Percentiles rank a stretch among this genome's conserved stretches.
These are phyloP conservation scores for Aureobasidium sp. DNA, from an alignment of 2,329 filamentous ascomycete species.

Conservation along the genomic window DNA sequence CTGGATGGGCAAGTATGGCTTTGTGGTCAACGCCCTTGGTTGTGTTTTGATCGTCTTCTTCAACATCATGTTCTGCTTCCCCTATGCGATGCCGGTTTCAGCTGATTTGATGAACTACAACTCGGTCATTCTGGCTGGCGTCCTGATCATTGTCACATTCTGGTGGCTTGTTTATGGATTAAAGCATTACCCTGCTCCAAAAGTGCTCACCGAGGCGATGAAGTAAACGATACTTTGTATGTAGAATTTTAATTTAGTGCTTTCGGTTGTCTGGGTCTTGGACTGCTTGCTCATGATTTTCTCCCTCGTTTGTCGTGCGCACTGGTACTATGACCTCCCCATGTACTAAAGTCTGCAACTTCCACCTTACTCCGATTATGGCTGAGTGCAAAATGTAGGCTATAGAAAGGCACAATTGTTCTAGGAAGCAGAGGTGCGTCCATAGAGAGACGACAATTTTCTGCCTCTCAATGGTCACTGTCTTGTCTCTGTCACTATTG, in stretches of 20 bases:
- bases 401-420: no score
- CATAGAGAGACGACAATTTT: no score
- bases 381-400: no score
- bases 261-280: no score
- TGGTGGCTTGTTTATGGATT: constrained; percentile 47
- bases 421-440: no score
- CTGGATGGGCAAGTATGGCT: constrained; percentile 29
- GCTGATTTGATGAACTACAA: constrained; percentile 47
- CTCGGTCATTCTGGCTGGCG: constrained; percentile 47
- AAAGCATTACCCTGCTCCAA: constrained; percentile 45
- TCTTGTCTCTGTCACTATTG: no score
- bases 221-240: neutral
- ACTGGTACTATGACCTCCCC: no score
- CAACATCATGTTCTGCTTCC: constrained; percentile 33
- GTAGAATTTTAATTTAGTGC: neutral
- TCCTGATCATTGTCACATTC: constrained; percentile 38
- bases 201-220: constrained; percentile 26
- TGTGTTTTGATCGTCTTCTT: constrained; percentile 30
- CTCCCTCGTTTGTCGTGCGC: no score
- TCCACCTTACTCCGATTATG: no score
- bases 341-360: no score
- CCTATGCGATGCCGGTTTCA: constrained; percentile 38
- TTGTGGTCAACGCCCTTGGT: constrained; percentile 26
- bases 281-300: neutral
- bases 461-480: no score